Evolutionary conservation across 805 yeast genomes (phyloP).

Genomic region (Starmerella powellii): DNA sequence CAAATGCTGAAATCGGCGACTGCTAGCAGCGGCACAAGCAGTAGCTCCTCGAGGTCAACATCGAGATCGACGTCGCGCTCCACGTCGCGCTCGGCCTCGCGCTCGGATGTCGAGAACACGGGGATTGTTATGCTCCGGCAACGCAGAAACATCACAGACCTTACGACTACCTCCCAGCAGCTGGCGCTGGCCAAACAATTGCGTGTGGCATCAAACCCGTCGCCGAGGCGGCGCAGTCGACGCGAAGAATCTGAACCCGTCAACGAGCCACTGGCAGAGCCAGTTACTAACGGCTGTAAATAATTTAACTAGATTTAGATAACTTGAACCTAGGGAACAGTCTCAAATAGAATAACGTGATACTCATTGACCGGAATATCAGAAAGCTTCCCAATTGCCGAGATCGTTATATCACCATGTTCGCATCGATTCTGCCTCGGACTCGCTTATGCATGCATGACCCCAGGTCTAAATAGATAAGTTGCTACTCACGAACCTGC

Average conservation of each 20-base stretch:
- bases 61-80: constrained; percentile 1
- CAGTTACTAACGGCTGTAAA: too few relatives aligned
- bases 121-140: constrained; percentile 9
- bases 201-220: constrained; percentile 28
- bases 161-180: constrained; percentile 20
- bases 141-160: constrained; percentile 22
- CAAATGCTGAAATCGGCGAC: neutral
- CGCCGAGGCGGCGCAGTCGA: constrained; percentile 23
- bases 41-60: neutral
- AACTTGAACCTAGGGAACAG: too few relatives aligned
- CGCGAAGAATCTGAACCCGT: constrained; percentile 4
- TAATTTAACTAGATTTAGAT: too few relatives aligned
- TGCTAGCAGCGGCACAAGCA: neutral
- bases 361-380: too few relatives aligned
- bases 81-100: constrained; percentile 6
- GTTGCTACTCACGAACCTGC: too few relatives aligned
- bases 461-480: too few relatives aligned
- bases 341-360: too few relatives aligned
- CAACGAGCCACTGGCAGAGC: too few relatives aligned
- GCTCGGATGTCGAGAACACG: constrained; percentile 14
- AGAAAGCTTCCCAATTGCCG: too few relatives aligned
- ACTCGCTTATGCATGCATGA: too few relatives aligned
- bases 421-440: too few relatives aligned
- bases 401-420: too few relatives aligned
- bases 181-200: constrained; percentile 23